A percentile compares a stretch with the other conserved stretches of the same genome.
Evolutionary conservation across 306 rosid genomes (phyloP).

Genomic region (Elaeagnus macrophylla): DNA sequence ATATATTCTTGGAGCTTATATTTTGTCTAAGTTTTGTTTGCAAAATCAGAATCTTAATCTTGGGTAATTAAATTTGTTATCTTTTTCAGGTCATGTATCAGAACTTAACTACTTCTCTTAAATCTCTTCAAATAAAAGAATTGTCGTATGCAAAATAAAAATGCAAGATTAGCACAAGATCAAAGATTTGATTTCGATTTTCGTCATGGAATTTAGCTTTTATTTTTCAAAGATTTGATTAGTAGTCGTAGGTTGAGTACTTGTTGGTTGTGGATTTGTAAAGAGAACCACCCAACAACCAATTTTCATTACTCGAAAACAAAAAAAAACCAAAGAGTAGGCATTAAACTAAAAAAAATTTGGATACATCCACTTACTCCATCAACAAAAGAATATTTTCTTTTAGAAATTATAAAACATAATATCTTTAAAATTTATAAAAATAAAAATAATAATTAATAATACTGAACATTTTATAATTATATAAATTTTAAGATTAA

Average conservation of each 20-base stretch:
- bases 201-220: conserved; percentile 15
- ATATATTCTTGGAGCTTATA: conserved; percentile 30
- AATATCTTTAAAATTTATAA: too few species aligned
- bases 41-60: conserved; percentile 72
- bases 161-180: conserved; percentile 18
- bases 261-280: conserved; percentile 8
- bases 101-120: conserved; percentile 37
- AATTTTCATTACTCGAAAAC: conserved; percentile 1
- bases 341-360: neutral
- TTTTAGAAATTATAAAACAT: too few species aligned
- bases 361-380: neutral
- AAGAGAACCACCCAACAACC: conserved; percentile 16
- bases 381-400: too few species aligned
- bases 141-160: neutral
- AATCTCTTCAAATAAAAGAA: conserved; percentile 3
- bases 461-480: neutral
- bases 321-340: neutral
- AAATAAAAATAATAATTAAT: too few species aligned
- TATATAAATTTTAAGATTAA: too few species aligned
- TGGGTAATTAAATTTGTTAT: conserved; percentile 30
- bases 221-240: conserved; percentile 31
- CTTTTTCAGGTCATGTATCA: conserved; percentile 40
- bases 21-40: conserved; percentile 34
- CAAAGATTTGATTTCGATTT: conserved; percentile 29
- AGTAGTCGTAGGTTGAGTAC: conserved; percentile 39